Base-by-base conservation (phyloP, 768 basidiomycete species). In the Mycena galopus region DNA sequence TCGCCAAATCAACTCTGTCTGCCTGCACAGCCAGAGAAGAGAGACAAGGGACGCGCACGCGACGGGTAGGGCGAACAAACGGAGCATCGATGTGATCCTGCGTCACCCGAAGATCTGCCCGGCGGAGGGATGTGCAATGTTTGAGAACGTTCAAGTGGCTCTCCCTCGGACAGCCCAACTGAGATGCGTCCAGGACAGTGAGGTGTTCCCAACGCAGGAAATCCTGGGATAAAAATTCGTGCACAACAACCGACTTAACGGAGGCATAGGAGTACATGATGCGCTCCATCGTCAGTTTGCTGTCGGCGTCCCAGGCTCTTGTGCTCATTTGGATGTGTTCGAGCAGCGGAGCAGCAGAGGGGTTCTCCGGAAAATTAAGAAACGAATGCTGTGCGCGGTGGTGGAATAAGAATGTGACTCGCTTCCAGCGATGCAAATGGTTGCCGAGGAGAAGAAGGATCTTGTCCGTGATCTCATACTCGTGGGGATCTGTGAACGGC, bases 401-500 rank as follows among this genome's bases (percentile, higher is more conserved):
- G 53, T 65, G 37, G 65, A 75, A 69, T n/a, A 72, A n/a, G 51
- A 75, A 65, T 2, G 67, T 72, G 51, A 75, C 42, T 23, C 71
- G 67, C 12, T 67, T 69, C 74, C 74, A 75, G 33, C 74, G 74
- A 37, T 69, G 59, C 5, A 75, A 27, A 12, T 75, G 62, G 11
- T 56, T 9, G 25, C 30, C 47, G n/a, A 75, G 65, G 0, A 63
- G 55, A 6, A 44, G n/a, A 16, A 75, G 32, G 25, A 75, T 66
- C 33, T 58, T 44, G 27, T 75, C 71, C n/a, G 74, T 75, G 30
- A 75, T 42, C 1, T 72, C 74, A 50, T 61, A 62, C 25, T 75
- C 74, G 29, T 35, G 51, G 0, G 70, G 59, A 56, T 69, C 51
- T 47, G 44, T 29, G 44, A 61, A 56, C 12, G 58, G 32, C 25